Evolutionary conservation across 1,284 basidiomycete genomes (phyloP).

Genomic region (Heliocybe sulcata): DNA sequence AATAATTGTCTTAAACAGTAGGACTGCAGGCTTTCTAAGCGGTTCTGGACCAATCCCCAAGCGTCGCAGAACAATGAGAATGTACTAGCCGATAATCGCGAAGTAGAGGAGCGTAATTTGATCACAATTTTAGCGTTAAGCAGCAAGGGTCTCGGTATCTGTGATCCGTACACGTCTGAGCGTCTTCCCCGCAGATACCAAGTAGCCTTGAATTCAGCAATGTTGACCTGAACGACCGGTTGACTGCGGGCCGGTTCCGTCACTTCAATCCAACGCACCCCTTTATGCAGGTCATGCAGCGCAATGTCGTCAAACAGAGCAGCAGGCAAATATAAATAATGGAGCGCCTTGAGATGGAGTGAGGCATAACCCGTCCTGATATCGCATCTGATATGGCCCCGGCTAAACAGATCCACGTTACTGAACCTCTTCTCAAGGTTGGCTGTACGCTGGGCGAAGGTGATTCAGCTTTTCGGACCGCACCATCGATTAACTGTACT

Average conservation of each 20-base stretch:
- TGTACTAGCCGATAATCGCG: background rate
- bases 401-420: constrained; percentile 18
- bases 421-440: constrained; percentile 43
- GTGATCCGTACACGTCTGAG: background rate
- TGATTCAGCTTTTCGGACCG: constrained; percentile 15
- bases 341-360: background rate
- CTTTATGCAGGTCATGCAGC: background rate
- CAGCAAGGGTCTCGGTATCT: background rate
- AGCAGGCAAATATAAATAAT: background rate
- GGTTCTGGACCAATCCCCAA: background rate
- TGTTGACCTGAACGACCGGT: background rate
- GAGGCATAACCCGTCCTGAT: background rate
- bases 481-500: constrained; percentile 3
- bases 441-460: constrained; percentile 64
- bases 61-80: background rate
- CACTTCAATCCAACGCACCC: background rate
- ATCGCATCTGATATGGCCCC: constrained; percentile 5
- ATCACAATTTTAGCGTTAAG: background rate
- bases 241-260: background rate
- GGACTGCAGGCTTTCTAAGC: background rate
- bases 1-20: background rate
- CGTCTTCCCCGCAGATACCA: background rate
- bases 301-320: background rate
- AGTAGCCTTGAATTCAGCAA: background rate
- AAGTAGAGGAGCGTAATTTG: background rate